Conservation (phyloP, 805 yeast species). For the Ogataea ramenticola region DNA sequence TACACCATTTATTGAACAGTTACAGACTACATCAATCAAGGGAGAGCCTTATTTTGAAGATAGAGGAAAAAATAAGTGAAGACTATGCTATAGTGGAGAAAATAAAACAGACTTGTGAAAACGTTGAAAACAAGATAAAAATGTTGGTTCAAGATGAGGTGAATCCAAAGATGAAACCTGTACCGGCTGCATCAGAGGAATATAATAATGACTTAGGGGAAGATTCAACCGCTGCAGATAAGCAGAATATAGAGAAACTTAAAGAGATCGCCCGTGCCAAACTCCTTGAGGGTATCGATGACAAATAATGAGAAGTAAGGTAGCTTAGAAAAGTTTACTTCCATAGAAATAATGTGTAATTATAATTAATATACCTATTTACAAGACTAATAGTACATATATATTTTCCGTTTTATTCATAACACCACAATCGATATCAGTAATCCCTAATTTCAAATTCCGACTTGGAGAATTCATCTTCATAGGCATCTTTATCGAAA, state of each 20-base stretch:
- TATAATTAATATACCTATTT: neutral
- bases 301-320: too few relatives aligned
- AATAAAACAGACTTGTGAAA: slow-evolving; percentile 33
- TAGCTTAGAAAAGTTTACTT: too few relatives aligned
- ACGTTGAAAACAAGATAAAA: slow-evolving; percentile 31
- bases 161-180: slow-evolving; percentile 1
- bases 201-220: slow-evolving; percentile 2
- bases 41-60: slow-evolving; percentile 74
- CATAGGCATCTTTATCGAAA: slow-evolving; percentile 7
- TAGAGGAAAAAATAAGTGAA: slow-evolving; percentile 53
- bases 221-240: neutral
- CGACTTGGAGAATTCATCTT: neutral
- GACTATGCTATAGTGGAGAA: slow-evolving; percentile 29
- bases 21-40: slow-evolving; percentile 94
- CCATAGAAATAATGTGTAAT: neutral
- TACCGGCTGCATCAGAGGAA: slow-evolving; percentile 2
- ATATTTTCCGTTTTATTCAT: neutral
- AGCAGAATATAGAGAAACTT: neutral
- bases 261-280: neutral
- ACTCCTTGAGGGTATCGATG: neutral
- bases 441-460: neutral
- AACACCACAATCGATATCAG: neutral
- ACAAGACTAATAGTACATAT: neutral
- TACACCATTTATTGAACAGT: slow-evolving; percentile 86
- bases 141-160: slow-evolving; percentile 14